Conservation (phyloP, 2,329 filamentous ascomycete species). For the Pleurostoma richardsiae region DNA sequence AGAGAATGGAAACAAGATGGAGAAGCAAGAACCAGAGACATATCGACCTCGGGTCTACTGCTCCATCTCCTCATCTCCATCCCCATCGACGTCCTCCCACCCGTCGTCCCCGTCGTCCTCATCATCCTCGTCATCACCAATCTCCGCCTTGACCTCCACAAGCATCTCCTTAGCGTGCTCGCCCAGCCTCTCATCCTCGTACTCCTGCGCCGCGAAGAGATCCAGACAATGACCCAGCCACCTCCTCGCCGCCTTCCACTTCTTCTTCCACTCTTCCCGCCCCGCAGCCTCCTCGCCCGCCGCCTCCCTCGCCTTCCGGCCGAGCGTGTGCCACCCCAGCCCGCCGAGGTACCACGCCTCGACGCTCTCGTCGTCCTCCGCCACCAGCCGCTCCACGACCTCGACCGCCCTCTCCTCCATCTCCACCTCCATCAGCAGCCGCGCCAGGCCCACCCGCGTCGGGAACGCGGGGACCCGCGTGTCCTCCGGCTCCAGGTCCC, state of each 20-base stretch:
- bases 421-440: constrained; percentile 84
- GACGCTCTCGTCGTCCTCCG: constrained; percentile 89
- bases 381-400: constrained; percentile 76
- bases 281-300: constrained; percentile 17
- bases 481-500: constrained; percentile 67
- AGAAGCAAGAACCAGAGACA: too few species aligned
- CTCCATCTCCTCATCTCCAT: constrained; percentile 40
- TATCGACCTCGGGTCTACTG: too few species aligned
- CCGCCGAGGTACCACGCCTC: constrained; percentile 97
- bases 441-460: constrained; percentile 74
- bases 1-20: too few species aligned
- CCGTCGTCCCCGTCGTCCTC: constrained; percentile 47
- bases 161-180: constrained; percentile 72
- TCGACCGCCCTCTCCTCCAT: constrained; percentile 81
- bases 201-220: constrained; percentile 74
- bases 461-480: constrained; percentile 78
- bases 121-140: constrained; percentile 56
- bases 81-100: constrained; percentile 43
- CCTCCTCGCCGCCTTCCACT: constrained; percentile 69
- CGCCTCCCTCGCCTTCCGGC: constrained; percentile 57
- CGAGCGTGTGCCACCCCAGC: constrained; percentile 81
- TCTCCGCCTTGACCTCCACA: constrained; percentile 54
- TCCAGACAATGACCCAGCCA: constrained; percentile 80
- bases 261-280: constrained; percentile 45
- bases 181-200: constrained; percentile 76